Evolutionary conservation across 2,329 filamentous ascomycete species (phyloP), one percentile per base, ranked within the genome.

Genomic region (Fusarium paranaense): DNA sequence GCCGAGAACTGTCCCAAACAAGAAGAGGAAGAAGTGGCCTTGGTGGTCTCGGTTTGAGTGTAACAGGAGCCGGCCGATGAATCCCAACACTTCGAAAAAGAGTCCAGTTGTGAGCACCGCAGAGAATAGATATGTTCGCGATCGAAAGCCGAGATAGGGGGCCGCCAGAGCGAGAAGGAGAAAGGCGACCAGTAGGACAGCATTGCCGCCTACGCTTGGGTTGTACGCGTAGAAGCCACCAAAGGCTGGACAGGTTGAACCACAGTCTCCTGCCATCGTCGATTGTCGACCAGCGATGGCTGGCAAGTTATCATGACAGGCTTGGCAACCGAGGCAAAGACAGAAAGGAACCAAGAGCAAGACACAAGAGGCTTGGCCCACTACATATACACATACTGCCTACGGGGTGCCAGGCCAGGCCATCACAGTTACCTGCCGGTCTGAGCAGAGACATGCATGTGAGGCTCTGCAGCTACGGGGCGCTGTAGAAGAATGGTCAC

Each of bases 1-100:
- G 1, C 86, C 87, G 38, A 87, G 76, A 22, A 85, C 79, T 2
- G 86, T 87, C 20, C 87, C 87, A 14, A 87, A 71, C 35, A 88
- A 76, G 65, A 82, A 87, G 6, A 89, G 71, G 13, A 83, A 78
- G 70, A 88, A 87, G 66, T 80, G 83, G 4, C 78, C 76, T 57
- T 80, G 79, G 67, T 78, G 82, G 42, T 80, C 78, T 10, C 77
- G 75, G 32, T 81, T 73, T 9, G 74, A 78, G 47, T 81, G 80
- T 14, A 88, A 81, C 33, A 88, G 75, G 8, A 88, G 64, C 40
- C 85, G 83, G 5, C 86, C 87, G 16, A 84, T 78, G 69, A 88
- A 88, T 16, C 86, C 86, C 50, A 87, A 40, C 9, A 85, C 78
- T 67, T 87, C 85, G 9, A 88, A 69, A 7, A 83, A 68, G 16